These are phyloP conservation scores for Stemphylium beticola DNA, from an alignment of 2,329 filamentous ascomycete genomes.

Conservation along the genomic window DNA sequence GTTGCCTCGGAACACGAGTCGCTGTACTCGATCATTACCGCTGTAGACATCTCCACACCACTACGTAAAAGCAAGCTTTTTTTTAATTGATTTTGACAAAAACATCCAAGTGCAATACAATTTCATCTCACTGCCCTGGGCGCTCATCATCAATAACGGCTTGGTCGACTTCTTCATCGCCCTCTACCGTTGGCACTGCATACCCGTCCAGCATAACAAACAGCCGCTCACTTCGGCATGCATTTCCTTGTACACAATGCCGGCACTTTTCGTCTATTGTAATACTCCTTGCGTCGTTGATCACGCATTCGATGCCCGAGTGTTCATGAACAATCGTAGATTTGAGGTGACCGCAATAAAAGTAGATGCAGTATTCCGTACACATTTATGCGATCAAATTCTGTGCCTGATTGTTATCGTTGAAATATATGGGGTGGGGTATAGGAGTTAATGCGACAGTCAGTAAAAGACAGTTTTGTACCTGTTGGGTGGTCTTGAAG, in stretches of 20 bases:
- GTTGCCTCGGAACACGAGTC: not conserved
- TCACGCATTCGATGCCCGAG: not conserved
- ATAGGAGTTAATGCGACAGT: not conserved
- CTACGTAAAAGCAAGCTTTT: too few species aligned
- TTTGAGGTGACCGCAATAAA: slow-evolving; percentile 6
- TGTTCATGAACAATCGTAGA: not conserved
- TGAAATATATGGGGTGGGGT: not conserved
- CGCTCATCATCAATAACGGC: not conserved
- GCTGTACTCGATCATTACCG: not conserved
- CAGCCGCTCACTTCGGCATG: too few species aligned
- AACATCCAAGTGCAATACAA: not conserved
- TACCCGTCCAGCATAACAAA: too few species aligned
- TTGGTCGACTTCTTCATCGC: not conserved
- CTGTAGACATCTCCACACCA: too few species aligned
- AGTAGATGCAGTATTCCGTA: not conserved
- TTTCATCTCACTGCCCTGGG: not conserved
- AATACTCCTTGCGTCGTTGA: not conserved
- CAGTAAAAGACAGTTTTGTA: not conserved
- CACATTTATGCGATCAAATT: not conserved
- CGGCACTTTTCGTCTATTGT: not conserved
- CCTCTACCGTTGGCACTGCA: too few species aligned
- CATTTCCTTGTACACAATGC: not conserved
- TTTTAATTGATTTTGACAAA: too few species aligned
- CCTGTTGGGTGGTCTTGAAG: not conserved
- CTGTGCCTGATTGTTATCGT: not conserved